Base-by-base conservation (phyloP, 352 stramenopile species). In the Globisporangium irregulare region DNA sequence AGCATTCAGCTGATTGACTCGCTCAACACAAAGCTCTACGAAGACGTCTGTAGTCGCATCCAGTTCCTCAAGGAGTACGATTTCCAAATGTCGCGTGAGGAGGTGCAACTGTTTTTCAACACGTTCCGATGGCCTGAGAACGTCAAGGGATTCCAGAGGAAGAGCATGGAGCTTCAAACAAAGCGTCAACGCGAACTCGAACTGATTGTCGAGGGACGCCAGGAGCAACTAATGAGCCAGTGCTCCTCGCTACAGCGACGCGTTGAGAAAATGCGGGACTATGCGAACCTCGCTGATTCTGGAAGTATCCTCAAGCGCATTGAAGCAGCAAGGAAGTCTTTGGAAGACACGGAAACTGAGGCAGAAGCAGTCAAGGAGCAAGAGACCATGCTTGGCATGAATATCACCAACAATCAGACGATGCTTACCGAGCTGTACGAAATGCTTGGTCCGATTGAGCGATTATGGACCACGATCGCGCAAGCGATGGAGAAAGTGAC, bases 211-310 rank as follows among this genome's bases (percentile, higher is more conserved):
- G 90, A 97, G 69, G 91, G 87, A 6, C 83, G 94, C 0, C 89
- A 97, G 68, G 92, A 97, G 68, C 88, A 97, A 59, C 84, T 98
- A 4, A 64, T 80, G 2, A 82, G 68, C 3, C 86, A 97, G 60
- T 94, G 96, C 61, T 73, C 79, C 1, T 84, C 78, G 4, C 70
- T 97, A 10, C 80, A 94, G 56, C 81, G 85, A 1, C 94, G 94
- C 8, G 90, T 98, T 43, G 91, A 97, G 62, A 97, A 97, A 68
- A 91, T 97, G 74, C 80, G 88, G 10, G 91, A 98, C 71, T 92
- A 92, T 27, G 88, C 87, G 0, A 96, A 94, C 43, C 75, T 95
- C 10, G 77, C 69, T 0, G 90, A 97, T 68, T 83, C 93, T 0
- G 73, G 82, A 15, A 96, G 79, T 50, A 90, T 95, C 24, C 76